A percentile compares a stretch with the other conserved stretches of the same genome.
These are phyloP conservation scores for Ilex aquifolium DNA, from an alignment of 257 asterid species.

Conservation along the genomic window DNA sequence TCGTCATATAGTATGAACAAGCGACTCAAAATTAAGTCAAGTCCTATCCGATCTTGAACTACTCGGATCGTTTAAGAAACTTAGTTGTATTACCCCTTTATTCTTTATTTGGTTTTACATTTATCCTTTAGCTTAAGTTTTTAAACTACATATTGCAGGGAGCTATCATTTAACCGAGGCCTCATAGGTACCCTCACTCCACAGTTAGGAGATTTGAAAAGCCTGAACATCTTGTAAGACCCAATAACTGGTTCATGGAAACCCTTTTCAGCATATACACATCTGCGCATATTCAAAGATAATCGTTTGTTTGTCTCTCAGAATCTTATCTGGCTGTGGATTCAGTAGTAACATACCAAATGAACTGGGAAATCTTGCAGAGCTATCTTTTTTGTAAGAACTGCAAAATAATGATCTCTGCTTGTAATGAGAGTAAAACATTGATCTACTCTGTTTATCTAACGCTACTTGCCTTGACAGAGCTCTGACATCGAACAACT, in stretches of 20 bases:
- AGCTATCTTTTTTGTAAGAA: conserved; percentile 87
- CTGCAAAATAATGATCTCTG: not conserved
- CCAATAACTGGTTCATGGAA: not conserved
- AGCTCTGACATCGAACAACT: conserved; percentile 86
- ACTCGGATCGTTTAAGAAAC: no score
- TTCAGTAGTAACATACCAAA: conserved; percentile 68
- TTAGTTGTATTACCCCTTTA: not conserved
- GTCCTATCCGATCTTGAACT: no score
- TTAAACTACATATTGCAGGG: conserved; percentile 43
- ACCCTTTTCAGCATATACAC: not conserved
- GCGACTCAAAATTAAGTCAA: no score
- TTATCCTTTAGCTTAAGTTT: conserved; percentile 3
- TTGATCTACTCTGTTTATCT: not conserved
- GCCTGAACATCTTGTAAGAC: conserved; percentile 67
- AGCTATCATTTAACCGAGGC: conserved; percentile 82
- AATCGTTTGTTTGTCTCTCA: conserved; percentile 24
- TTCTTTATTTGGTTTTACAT: not conserved
- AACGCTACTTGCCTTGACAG: conserved; percentile 31
- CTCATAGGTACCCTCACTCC: conserved; percentile 79
- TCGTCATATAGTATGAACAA: no score
- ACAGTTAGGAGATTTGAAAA: conserved; percentile 70
- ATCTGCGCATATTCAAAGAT: not conserved
- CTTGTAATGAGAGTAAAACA: not conserved
- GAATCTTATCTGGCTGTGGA: conserved; percentile 94
- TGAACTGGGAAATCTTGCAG: conserved; percentile 71